These are phyloP conservation scores for Arabis hirsuta DNA, from an alignment of 345 rosid species.

Conservation along the genomic window DNA sequence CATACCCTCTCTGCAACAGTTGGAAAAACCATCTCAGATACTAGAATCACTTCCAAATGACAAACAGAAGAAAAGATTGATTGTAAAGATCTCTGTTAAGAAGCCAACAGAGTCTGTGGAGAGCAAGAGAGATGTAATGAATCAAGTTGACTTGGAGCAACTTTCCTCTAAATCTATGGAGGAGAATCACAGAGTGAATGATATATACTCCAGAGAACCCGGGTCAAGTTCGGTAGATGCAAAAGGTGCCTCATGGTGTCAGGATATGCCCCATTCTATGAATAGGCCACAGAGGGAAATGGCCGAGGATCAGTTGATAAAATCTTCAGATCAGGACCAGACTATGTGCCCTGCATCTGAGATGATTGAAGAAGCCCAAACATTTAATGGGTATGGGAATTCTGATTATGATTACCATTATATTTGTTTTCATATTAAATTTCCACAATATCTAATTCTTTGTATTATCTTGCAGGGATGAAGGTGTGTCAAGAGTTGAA, in stretches of 20 bases:
- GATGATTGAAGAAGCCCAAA: conserved; percentile 42
- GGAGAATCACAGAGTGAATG: conserved; percentile 45
- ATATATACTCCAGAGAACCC: conserved; percentile 43
- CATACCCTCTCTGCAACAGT: conserved; percentile 45
- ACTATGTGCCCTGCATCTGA: conserved; percentile 46
- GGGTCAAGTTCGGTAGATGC: conserved; percentile 53
- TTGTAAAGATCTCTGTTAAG: conserved; percentile 75
- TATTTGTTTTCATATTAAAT: conserved; percentile 15
- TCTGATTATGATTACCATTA: conserved; percentile 32
- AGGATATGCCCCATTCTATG: conserved; percentile 40
- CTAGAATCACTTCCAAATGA: conserved; percentile 55
- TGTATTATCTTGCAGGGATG: conserved; percentile 59
- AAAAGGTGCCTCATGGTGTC: conserved; percentile 44
- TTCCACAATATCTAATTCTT: conserved; percentile 21
- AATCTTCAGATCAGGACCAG: conserved; percentile 50
- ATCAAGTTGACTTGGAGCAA: conserved; percentile 47
- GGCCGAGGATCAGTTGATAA: conserved; percentile 39
- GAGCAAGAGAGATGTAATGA: conserved; percentile 41
- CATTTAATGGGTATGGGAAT: conserved; percentile 50
- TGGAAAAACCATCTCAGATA: conserved; percentile 46
- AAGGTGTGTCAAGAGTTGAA: conserved; percentile 42
- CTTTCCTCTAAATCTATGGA: conserved; percentile 47
- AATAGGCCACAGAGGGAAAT: conserved; percentile 45
- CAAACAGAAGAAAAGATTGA: conserved; percentile 70
- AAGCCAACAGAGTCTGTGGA: conserved; percentile 50